Percentiles rank a stretch among this genome's conserved stretches.
phyloP scores from a whole-genome alignment of 78 protist genomes.

The Paulinella micropora region DNA sequence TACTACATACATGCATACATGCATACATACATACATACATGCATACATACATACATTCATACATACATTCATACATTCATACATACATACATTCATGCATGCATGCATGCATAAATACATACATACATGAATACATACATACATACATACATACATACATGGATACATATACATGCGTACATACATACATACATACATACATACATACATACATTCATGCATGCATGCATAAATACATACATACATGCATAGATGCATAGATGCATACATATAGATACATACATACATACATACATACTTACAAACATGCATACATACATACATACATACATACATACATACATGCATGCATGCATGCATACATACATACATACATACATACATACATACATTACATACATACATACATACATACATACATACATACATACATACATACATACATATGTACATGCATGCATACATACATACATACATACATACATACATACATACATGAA shows the following conservation, averaged over 20 bases:
- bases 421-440: neutral
- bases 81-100: neutral
- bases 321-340: neutral
- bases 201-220: neutral
- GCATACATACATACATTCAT: neutral
- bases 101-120: no score
- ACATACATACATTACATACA: neutral
- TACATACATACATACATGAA: neutral
- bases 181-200: neutral
- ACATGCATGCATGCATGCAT: neutral
- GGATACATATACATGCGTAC: no score
- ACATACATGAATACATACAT: no score
- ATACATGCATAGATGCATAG: no score
- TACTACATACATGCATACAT: no score
- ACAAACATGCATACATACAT: no score
- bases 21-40: no score
- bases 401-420: neutral
- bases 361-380: conserved; percentile 12
- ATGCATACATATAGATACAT: no score
- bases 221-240: no score
- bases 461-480: neutral
- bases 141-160: neutral
- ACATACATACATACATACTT: no score
- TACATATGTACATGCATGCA: conserved; percentile 1
- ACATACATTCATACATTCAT: neutral